Conservation (phyloP, 208 protist species). For the Wallacemonas rigidus region DNA sequence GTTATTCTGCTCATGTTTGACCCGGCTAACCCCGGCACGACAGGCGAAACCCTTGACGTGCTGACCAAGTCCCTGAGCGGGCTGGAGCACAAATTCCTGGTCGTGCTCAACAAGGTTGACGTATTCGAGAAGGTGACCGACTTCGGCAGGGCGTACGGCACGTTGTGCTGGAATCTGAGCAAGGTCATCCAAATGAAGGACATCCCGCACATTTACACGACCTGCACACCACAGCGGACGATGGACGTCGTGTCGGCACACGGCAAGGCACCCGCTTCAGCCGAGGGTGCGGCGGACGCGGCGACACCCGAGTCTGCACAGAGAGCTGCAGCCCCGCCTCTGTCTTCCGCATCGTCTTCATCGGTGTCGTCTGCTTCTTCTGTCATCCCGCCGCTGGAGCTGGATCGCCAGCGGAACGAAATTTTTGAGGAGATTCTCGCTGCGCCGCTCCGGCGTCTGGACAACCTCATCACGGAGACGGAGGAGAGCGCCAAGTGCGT, state of each 20-base stretch:
- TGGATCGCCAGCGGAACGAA: constrained; percentile 55
- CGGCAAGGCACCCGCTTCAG: not conserved
- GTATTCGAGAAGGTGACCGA: constrained; percentile 82
- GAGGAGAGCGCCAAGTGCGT: constrained; percentile 62
- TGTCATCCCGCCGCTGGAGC: constrained; percentile 45
- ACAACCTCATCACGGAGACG: constrained; percentile 77
- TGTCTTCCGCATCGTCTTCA: not conserved
- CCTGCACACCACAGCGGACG: constrained; percentile 43
- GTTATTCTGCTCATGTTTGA: constrained; percentile 93
- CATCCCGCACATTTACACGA: constrained; percentile 92
- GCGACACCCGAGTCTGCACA: not conserved
- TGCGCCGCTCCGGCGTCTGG: constrained; percentile 68
- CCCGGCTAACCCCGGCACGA: constrained; percentile 85
- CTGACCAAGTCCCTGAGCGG: constrained; percentile 85
- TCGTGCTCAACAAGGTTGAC: constrained; percentile 92
- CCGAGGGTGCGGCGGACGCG: not conserved
- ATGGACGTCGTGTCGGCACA: not conserved
- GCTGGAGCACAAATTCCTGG: constrained; percentile 88
- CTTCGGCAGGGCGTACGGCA: constrained; percentile 89
- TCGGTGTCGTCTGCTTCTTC: not conserved
- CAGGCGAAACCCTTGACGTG: constrained; percentile 92
- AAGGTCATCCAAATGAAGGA: constrained; percentile 92
- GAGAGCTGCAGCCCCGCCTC: not conserved
- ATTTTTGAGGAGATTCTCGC: constrained; percentile 58
- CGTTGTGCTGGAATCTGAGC: constrained; percentile 92